Percentiles rank a stretch among this genome's conserved stretches.
These are phyloP conservation scores for Sclerotinia borealis DNA, from an alignment of 2,329 filamentous ascomycete genomes.

Conservation along the genomic window DNA sequence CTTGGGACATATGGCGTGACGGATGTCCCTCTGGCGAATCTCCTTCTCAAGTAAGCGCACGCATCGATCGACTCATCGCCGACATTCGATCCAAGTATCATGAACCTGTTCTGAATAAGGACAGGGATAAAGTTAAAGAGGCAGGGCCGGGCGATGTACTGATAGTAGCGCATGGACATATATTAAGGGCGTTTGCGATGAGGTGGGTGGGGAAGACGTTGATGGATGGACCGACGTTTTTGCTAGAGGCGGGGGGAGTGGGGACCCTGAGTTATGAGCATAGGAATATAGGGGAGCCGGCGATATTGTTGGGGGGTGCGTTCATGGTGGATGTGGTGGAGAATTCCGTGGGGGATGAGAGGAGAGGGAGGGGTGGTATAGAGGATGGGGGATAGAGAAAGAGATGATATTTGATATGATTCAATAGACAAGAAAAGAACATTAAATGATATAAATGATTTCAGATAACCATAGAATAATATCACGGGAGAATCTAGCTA, in stretches of 20 bases:
- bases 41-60: slow-evolving; percentile 60
- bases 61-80: slow-evolving; percentile 69
- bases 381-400: background rate
- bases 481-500: too few species aligned
- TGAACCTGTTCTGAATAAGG: slow-evolving; percentile 52
- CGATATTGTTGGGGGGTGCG: slow-evolving; percentile 69
- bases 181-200: slow-evolving; percentile 80
- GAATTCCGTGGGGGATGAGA: slow-evolving; percentile 15
- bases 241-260: slow-evolving; percentile 85
- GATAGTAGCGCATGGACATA: slow-evolving; percentile 85
- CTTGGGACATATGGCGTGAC: slow-evolving; percentile 87
- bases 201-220: slow-evolving; percentile 73
- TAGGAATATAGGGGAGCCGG: slow-evolving; percentile 69
- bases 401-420: too few species aligned
- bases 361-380: slow-evolving; percentile 5
- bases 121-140: slow-evolving; percentile 35
- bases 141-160: slow-evolving; percentile 54
- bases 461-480: too few species aligned
- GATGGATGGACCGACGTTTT: slow-evolving; percentile 64
- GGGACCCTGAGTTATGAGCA: slow-evolving; percentile 81
- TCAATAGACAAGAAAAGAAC: background rate
- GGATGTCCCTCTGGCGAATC: slow-evolving; percentile 75
- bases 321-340: slow-evolving; percentile 30
- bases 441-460: too few species aligned
- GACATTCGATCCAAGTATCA: slow-evolving; percentile 64